Evolutionary conservation across 2,329 filamentous ascomycete genomes (phyloP), one percentile per base, ranked within the genome.

Genomic region (Fusarium anthophilum): DNA sequence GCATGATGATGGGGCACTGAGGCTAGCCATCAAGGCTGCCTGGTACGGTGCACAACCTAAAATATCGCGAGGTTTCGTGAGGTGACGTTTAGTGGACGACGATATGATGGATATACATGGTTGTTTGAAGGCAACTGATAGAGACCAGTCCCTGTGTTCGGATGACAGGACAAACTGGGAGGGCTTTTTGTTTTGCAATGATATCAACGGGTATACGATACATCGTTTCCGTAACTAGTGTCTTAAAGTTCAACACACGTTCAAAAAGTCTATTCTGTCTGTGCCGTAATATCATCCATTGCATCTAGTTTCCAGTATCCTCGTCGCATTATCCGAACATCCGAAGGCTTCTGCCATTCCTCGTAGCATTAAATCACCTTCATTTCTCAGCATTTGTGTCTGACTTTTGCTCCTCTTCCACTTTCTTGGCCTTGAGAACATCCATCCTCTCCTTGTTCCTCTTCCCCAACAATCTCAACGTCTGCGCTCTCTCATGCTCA

Each of bases 381-480:
- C 18, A 14, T 43, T 32, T 43, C 14, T 38, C 18, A 24, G 10
- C 38, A 18, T 54, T 22, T 8, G 13, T n/a, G 24, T 45, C 55
- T 59, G 65, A 50, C 35, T 68, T 72, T 57, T 69, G 54, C 47
- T 69, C 68, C 30, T 67, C 64, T 22, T 55, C 67, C 7, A 66
- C 70, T 50, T 70, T 74, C 44, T 70, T 70, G 6, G 70, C 75
- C 72, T 61, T 78, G 76, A 94, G 80, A 37, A 83, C 86, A 55
- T 87, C 89, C 73, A 92, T 79, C 20, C 93, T 84, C 77, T 87
- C 74, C 83, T 91, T 86, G 79, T 95, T 95, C 79, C 93, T 85
- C 86, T 89, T 92, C 15, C 90, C 89, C 75, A 95, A 79, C 54
- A 94, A 83, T 51, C 90, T 86, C 79, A 94, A 73, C 43, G 92